phyloP scores from a whole-genome alignment of 257 asterid species.

The Solanum etuberosum region DNA sequence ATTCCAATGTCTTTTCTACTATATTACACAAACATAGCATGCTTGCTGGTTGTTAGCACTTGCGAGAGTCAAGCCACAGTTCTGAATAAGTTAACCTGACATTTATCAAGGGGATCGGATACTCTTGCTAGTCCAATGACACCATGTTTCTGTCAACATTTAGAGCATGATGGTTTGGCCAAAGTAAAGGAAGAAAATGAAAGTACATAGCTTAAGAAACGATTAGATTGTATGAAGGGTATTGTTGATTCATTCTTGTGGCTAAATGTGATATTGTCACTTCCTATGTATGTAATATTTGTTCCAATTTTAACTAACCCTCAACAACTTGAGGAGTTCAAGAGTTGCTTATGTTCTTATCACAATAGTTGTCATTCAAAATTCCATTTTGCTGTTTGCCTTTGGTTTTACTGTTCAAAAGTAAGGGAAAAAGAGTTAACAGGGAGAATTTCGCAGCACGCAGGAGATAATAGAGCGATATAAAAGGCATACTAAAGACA shows the following conservation, averaged over 20 bases:
- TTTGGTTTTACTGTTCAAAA: not conserved
- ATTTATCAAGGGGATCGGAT: not conserved
- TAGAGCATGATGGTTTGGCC: not conserved
- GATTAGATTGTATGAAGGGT: not conserved
- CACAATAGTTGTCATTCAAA: not conserved
- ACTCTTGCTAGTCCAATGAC: not conserved
- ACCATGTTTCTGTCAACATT: not conserved
- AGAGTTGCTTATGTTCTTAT: not conserved
- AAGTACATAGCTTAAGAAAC: not conserved
- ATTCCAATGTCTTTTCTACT: not conserved
- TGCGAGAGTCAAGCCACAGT: not conserved
- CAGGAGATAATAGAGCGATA: slow-evolving; percentile 62
- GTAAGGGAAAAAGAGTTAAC: not conserved
- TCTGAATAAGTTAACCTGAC: not conserved
- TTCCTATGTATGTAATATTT: not conserved
- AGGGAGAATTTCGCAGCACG: slow-evolving; percentile 33
- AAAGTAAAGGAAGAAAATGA: not conserved
- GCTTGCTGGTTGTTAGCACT: not conserved
- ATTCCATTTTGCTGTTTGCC: not conserved
- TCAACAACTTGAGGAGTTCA: not conserved
- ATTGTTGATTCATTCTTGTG: not conserved
- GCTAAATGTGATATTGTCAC: not conserved
- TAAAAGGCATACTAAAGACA: slow-evolving; percentile 45
- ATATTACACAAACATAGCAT: not conserved
- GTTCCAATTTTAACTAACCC: not conserved